phyloP scores from a whole-genome alignment of 2,329 filamentous ascomycete genomes.

The Nakataea oryzae region DNA sequence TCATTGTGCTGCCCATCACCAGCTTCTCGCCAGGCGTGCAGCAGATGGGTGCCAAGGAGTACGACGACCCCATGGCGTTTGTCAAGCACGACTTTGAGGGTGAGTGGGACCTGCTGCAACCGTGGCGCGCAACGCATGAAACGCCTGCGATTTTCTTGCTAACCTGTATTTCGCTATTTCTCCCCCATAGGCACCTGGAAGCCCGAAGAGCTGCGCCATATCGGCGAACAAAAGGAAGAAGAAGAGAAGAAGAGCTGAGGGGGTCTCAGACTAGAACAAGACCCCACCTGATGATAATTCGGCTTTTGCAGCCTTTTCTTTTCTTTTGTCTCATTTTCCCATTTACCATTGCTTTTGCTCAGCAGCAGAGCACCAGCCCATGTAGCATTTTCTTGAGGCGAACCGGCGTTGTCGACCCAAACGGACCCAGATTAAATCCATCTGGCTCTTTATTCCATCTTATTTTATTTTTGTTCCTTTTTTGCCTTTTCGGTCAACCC shows the following conservation, averaged over 20 bases:
- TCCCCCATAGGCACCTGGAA: slow-evolving; percentile 3
- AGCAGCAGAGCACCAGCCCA: background rate
- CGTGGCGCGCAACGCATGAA: background rate
- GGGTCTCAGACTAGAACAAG: background rate
- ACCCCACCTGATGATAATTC: background rate
- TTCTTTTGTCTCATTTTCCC: background rate
- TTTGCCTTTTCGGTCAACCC: background rate
- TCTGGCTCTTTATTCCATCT: background rate
- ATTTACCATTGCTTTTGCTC: background rate
- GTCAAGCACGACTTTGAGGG: slow-evolving; percentile 96
- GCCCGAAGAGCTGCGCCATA: slow-evolving; percentile 3
- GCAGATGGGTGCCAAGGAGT: slow-evolving; percentile 84
- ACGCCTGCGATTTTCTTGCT: background rate
- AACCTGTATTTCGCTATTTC: background rate
- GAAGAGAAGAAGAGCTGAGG: background rate
- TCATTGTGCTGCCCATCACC: slow-evolving; percentile 88
- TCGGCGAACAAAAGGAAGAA: slow-evolving; percentile 3
- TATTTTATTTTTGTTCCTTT: background rate
- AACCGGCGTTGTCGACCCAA: background rate
- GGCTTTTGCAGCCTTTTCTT: background rate
- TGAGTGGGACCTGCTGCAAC: slow-evolving; percentile 30
- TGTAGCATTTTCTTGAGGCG: background rate
- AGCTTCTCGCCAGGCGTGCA: slow-evolving; percentile 92
- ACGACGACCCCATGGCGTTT: slow-evolving; percentile 91
- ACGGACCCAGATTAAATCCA: background rate